Conservation (phyloP, 1,284 basidiomycete species). For the Puccinia triticina region DNA sequence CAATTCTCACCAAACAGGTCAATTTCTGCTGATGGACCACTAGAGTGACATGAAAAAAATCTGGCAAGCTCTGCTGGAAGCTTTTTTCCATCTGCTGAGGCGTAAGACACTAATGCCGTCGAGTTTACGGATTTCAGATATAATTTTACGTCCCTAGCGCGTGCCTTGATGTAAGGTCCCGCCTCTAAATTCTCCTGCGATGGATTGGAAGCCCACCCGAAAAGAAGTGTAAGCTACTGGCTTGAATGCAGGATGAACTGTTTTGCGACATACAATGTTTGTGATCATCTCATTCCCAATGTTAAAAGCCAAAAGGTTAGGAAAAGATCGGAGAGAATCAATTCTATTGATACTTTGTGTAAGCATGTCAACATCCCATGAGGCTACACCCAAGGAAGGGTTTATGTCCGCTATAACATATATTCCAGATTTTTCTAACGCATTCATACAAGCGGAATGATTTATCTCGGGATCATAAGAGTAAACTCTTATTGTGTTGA, state of each 20-base stretch:
- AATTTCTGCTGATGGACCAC: slow-evolving; percentile 14
- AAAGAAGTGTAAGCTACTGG: not conserved
- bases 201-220: not conserved
- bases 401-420: slow-evolving; percentile 89
- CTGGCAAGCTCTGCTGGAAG: slow-evolving; percentile 54
- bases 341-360: slow-evolving; percentile 78
- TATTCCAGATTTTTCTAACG: slow-evolving; percentile 76
- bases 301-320: slow-evolving; percentile 66
- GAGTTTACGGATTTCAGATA: slow-evolving; percentile 68
- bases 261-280: slow-evolving; percentile 50
- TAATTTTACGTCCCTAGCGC: slow-evolving; percentile 78
- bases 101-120: slow-evolving; percentile 76
- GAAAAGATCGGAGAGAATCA: slow-evolving; percentile 66
- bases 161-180: slow-evolving; percentile 83
- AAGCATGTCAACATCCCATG: slow-evolving; percentile 81
- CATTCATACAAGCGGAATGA: slow-evolving; percentile 82
- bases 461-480: slow-evolving; percentile 74
- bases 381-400: slow-evolving; percentile 73
- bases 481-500: slow-evolving; percentile 71
- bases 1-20: slow-evolving; percentile 43
- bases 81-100: slow-evolving; percentile 75
- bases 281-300: slow-evolving; percentile 86
- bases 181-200: slow-evolving; percentile 60
- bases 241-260: not conserved
- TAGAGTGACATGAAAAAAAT: slow-evolving; percentile 43